Percentiles rank a stretch among this genome's conserved stretches.
phyloP scores from a whole-genome alignment of 139 green algal species.

The Chloropicon primus region DNA sequence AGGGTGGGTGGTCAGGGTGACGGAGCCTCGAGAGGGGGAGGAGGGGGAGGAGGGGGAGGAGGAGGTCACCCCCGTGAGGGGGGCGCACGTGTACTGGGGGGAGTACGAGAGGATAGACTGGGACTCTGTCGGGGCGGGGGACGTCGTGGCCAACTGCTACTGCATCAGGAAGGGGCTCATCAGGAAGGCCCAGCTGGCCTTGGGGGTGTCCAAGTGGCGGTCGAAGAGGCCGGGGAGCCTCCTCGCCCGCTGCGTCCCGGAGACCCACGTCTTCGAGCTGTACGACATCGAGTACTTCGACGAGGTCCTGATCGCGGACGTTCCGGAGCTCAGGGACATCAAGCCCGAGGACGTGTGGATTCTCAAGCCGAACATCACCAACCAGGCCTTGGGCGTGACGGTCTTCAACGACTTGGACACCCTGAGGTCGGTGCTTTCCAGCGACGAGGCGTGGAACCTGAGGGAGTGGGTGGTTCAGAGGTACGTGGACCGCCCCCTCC shows the following conservation, averaged over 20 bases:
- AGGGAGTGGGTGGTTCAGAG: conserved; percentile 35
- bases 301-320: conserved; percentile 2
- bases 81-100: conserved; percentile 15
- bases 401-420: conserved; percentile 17
- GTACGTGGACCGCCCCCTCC: conserved; percentile 40
- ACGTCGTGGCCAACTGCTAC: conserved; percentile 18
- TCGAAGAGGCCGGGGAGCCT: conserved; percentile 19
- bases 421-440: not conserved
- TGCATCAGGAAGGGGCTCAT: conserved; percentile 38
- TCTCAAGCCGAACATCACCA: conserved; percentile 32
- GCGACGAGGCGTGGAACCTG: conserved; percentile 10
- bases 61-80: not conserved
- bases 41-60: not conserved
- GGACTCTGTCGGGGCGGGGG: conserved; percentile 7
- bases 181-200: conserved; percentile 29
- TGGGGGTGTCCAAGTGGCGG: conserved; percentile 32
- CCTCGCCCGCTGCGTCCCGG: conserved; percentile 19
- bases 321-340: conserved; percentile 29
- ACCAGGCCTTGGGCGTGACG: conserved; percentile 23
- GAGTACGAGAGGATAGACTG: conserved; percentile 32
- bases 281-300: conserved; percentile 37
- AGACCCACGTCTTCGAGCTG: conserved; percentile 40
- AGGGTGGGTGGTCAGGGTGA: not conserved
- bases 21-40: no score
- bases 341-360: conserved; percentile 25